A percentile compares a stretch with the other conserved stretches of the same genome.
Conservation (phyloP, 257 asterid genomes). For the Penstemon davidsonii region DNA sequence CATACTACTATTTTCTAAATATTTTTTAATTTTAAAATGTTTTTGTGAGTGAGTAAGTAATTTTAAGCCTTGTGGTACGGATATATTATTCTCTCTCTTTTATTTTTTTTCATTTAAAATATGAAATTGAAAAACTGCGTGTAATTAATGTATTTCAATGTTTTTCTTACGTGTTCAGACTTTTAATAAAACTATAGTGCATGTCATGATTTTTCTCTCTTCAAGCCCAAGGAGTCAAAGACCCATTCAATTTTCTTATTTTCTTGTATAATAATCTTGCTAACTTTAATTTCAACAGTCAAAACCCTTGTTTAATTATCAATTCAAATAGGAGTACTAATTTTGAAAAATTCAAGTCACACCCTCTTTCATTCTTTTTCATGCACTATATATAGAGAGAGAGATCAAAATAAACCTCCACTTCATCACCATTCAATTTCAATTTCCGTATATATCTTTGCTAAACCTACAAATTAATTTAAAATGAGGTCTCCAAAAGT, state of each 20-base stretch:
- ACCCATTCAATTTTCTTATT: slow-evolving; percentile 29
- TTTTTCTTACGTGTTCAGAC: too few species aligned
- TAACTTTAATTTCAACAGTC: slow-evolving; percentile 39
- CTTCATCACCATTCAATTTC: background rate
- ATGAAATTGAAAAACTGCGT: too few species aligned
- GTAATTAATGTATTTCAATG: too few species aligned
- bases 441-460: background rate
- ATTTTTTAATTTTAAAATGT: too few species aligned
- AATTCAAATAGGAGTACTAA: background rate
- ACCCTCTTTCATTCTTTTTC: slow-evolving; percentile 12
- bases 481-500: slow-evolving; percentile 24
- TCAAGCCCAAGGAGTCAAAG: background rate
- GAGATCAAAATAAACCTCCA: background rate
- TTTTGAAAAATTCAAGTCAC: slow-evolving; percentile 17
- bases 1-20: too few species aligned
- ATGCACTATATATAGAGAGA: slow-evolving; percentile 25
- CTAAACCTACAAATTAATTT: background rate
- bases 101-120: too few species aligned
- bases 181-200: too few species aligned
- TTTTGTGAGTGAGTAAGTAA: too few species aligned
- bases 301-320: slow-evolving; percentile 8
- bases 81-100: too few species aligned
- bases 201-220: too few species aligned
- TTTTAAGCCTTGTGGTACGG: too few species aligned
- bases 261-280: background rate